Evolutionary conservation across 2,329 filamentous ascomycete genomes (phyloP).

Genomic region (Sporothrix brasiliensis): DNA sequence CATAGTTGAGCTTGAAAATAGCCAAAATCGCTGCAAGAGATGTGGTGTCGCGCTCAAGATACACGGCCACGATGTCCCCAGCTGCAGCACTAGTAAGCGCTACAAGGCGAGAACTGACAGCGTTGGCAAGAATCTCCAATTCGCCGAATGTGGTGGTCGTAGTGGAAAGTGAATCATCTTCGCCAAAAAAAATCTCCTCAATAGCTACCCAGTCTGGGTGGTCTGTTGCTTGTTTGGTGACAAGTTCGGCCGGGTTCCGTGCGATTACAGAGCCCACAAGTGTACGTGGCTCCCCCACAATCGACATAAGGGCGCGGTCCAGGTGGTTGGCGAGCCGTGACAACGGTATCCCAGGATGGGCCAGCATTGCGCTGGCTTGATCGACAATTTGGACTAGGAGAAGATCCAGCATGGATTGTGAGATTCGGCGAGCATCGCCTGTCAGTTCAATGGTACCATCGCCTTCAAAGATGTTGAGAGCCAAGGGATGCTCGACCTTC

Average conservation of each 20-base stretch:
- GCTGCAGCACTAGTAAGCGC: conserved; percentile 45
- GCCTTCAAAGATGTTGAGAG: conserved; percentile 45
- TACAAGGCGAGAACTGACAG: background rate
- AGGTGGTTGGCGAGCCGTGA: conserved; percentile 32
- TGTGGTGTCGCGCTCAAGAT: conserved; percentile 66
- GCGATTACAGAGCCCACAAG: conserved; percentile 29
- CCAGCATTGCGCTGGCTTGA: conserved; percentile 35
- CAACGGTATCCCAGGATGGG: conserved; percentile 34
- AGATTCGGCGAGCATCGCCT: conserved; percentile 36
- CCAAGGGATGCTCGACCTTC: conserved; percentile 48
- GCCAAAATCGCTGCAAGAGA: conserved; percentile 63
- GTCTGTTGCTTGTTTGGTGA: conserved; percentile 50
- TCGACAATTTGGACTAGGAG: conserved; percentile 37
- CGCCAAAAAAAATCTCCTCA: conserved; percentile 54
- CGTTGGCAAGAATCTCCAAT: background rate
- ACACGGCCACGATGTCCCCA: conserved; percentile 60
- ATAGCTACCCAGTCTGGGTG: conserved; percentile 58
- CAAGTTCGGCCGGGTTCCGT: conserved; percentile 37
- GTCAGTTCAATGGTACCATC: conserved; percentile 37
- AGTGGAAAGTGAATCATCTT: conserved; percentile 42
- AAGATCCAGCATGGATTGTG: conserved; percentile 36
- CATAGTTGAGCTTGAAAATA: conserved; percentile 59
- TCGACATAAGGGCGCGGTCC: conserved; percentile 31
- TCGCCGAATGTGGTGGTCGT: background rate
- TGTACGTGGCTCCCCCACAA: background rate